Base-by-base conservation (phyloP, 139 green algal species). In the Yamagishiella unicocca region DNA sequence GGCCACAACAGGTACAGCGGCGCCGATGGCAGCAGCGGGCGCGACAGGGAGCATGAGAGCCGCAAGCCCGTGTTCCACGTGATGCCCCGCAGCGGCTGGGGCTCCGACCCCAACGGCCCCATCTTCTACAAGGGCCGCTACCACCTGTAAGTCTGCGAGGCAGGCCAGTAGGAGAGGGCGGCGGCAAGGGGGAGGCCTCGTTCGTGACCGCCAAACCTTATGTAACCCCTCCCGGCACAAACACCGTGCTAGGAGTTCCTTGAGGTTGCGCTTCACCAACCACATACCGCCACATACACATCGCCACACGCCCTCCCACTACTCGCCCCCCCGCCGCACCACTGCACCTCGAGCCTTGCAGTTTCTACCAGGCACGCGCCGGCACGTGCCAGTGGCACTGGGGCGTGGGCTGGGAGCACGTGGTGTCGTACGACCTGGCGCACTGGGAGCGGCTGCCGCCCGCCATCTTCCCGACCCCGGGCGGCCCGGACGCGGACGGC, bases 361-460 rank as follows among this genome's bases (percentile, higher is more conserved):
- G 93, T 2, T 90, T 88, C 83, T 91, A 83, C 78, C 95, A 98
- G 89, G 94, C 97, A 54, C 87, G 95, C 27, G 58, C 82, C 14
- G 70, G 94, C 68, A 92, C 89, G 21, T 95, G 92, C 84, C 93
- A 97, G 67, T 98, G 95, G 95, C 89, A 95, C 40, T 98, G 95
- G 87, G 96, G 96, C 64, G 90, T 98, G 40, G 91, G 95, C 14
- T 98, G 96, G 96, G 95, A 96, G 61, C 96, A 98, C 81, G 92
- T 92, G 1, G 92, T 95, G 29, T 96, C 90, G 82, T 72, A 93
- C 38, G 94, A 96, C 70, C 87, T 97, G 50, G 94, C 96, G 12
- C 88, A 88, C 76, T 98, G 96, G 96, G 74, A 92, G 73, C 92
- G 96, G 71, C 78, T 96, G 70, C 93, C 95, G 24, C 90, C 91